Conservation (phyloP, 1,284 basidiomycete genomes). For the Agaricales sp. region DNA sequence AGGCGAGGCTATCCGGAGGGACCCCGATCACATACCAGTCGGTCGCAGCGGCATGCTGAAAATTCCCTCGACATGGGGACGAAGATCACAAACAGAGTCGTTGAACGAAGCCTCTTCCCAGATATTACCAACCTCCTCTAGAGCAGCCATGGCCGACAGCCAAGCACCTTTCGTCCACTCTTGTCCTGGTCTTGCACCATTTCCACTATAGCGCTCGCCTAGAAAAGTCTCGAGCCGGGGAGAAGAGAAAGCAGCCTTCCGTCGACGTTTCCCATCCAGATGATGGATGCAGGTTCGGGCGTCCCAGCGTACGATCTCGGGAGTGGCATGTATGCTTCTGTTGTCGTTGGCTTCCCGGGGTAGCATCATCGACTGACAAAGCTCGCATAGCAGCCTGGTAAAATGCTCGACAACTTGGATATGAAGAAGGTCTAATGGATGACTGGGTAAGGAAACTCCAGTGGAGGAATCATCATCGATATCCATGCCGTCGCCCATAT, state of each 20-base stretch:
- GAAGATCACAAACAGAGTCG: neutral
- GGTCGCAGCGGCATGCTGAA: neutral
- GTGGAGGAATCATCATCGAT: slow-evolving; percentile 41
- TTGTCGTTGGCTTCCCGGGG: neutral
- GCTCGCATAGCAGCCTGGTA: slow-evolving; percentile 41
- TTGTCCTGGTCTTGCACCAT: neutral
- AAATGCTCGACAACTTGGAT: slow-evolving; percentile 62
- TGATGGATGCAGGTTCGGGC: neutral
- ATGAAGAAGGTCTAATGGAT: slow-evolving; percentile 58
- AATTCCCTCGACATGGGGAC: neutral
- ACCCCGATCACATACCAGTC: neutral
- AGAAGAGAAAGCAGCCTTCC: neutral
- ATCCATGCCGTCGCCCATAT: slow-evolving; percentile 45
- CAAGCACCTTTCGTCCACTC: neutral
- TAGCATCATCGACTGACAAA: slow-evolving; percentile 21
- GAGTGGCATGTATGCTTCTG: neutral
- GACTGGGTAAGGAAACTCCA: slow-evolving; percentile 26
- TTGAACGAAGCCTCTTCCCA: neutral
- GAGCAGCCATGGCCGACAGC: neutral
- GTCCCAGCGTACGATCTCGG: neutral
- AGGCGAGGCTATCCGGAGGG: too few species aligned
- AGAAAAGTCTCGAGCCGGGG: neutral
- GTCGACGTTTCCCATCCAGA: neutral
- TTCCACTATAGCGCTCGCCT: neutral
- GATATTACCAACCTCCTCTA: neutral